Evolutionary conservation across 768 basidiomycete genomes (phyloP), one percentile per base, ranked within the genome.

Genomic region (Tulasnella sp.): DNA sequence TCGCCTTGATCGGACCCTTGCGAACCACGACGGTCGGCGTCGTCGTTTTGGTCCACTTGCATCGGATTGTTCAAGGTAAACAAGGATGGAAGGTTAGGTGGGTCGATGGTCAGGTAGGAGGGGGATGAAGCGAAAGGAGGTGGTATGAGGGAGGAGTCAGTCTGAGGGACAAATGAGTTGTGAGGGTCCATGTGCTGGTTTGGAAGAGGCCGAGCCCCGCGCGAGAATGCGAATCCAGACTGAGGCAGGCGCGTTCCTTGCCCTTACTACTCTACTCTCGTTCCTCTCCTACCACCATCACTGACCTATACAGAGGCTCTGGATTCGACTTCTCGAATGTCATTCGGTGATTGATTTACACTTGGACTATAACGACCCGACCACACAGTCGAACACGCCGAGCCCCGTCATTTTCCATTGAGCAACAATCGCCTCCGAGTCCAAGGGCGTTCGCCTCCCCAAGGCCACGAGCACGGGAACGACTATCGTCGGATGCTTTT

Each of bases 401-500:
- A 4, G 14, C 22, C 36, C 15, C 25, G n/a, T 64, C 31, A 75
- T 64, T n/a, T n/a, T 19, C 22, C 8, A 8, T 40, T 29, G 67
- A 79, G 93, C 77, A 95, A 95, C 81, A 86, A 87, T 79, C 93
- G 91, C 82, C 83, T 95, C n/a, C 77, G 82, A 85, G 12, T 86
- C 88, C 69, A 91, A 90, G 79, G 93, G 93, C 40, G 81, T 93
- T 25, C 89, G 88, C 17, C 82, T 91, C 64, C 93, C 93, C 71
- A 93, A 91, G 82, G 93, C 93, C 2, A 94, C 93, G 15, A 94
- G 93, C 84, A 95, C 93, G 0, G 96, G 96, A 80, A 99, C 97
- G 4, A 99, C 97, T 70, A 99, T 99, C 85, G 97, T 99, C 22
- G 97, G 97, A 36, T 94, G 94, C 81, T 84, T 97, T 75, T 98